phyloP scores from a whole-genome alignment of 805 yeast species.

The Cyberlindnera suaveolens region DNA sequence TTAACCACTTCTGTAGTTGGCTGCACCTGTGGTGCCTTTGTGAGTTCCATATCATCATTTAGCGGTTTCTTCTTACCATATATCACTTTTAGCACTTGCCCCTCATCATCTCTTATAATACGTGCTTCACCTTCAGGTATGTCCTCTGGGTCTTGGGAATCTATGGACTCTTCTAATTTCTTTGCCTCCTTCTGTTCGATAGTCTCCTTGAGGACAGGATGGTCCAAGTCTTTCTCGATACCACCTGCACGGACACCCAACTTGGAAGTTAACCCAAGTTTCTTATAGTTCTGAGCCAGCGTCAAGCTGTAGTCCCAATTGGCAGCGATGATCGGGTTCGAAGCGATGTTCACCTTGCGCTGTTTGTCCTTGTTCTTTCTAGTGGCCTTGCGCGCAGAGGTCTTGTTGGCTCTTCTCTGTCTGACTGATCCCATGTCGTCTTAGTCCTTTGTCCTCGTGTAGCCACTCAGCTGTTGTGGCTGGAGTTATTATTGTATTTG shows the following conservation, averaged over 20 bases:
- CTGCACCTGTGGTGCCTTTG: slow-evolving; percentile 26
- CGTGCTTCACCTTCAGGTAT: slow-evolving; percentile 79
- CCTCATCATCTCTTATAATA: slow-evolving; percentile 62
- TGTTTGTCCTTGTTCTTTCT: slow-evolving; percentile 66
- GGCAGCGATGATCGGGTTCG: slow-evolving; percentile 79
- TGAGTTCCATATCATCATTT: slow-evolving; percentile 27
- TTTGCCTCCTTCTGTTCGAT: slow-evolving; percentile 15
- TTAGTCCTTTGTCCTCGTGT: not conserved
- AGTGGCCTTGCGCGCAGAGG: slow-evolving; percentile 64
- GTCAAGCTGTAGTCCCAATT: slow-evolving; percentile 87
- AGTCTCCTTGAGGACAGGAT: slow-evolving; percentile 28
- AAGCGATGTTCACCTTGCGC: slow-evolving; percentile 55
- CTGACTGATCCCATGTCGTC: slow-evolving; percentile 63
- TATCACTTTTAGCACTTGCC: slow-evolving; percentile 58
- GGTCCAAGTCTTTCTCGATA: slow-evolving; percentile 48
- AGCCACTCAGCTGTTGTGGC: no score
- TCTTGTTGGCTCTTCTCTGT: slow-evolving; percentile 75
- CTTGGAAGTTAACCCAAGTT: slow-evolving; percentile 66
- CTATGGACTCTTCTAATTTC: slow-evolving; percentile 10
- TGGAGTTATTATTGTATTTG: no score
- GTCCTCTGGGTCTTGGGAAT: slow-evolving; percentile 34
- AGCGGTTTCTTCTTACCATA: slow-evolving; percentile 56
- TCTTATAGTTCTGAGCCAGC: slow-evolving; percentile 78
- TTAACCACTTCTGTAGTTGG: slow-evolving; percentile 52
- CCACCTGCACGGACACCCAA: slow-evolving; percentile 77